Evolutionary conservation across 2,329 filamentous ascomycete genomes (phyloP), one percentile per base, ranked within the genome.

Genomic region (Monilinia fructicola): DNA sequence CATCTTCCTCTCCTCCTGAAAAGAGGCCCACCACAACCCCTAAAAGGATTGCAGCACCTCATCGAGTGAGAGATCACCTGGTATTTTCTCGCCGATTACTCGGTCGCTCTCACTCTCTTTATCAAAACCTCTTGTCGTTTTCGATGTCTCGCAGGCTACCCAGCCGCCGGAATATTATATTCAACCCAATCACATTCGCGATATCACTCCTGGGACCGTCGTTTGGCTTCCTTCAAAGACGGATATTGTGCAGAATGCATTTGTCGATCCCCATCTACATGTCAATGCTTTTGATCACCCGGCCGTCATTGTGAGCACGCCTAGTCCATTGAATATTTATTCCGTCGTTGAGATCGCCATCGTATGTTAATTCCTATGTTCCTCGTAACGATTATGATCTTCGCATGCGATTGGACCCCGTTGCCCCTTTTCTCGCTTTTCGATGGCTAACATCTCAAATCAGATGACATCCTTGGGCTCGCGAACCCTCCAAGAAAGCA

Each of bases 231-330:
- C 56, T 0, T n/a, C 56, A 1, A 66, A 63, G 23, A 6, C 11
- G 5, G 23, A 59, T 55, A 54, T 66, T 2, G 48, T 66, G 2
- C 40, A 40, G 4, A 26, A 53, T 38, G 55, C 56, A 4, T 48
- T 40, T 14, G 50, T 63, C 1, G 64, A 66, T 63, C 28, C 55
- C 4, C 35, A 54, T 9, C 28, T 66, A 18, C 64, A 66, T 28
- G 38, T 40, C 1, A 62, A 62, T 62, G 64, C 64, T 5, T 66
- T 62, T 31, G 64, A 66, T 46, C 64, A 66, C 23, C 64, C 64
- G 16, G 64, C 64, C 1, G 50, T 66, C 1, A 50, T 66, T 4
- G 21, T 66, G 16, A 62, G 35, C 26, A 28, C 35, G 26, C 56
- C 56, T 16, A 54, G 44, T 26, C 38, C 56, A 5, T 14, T 54